Conservation (phyloP, 345 rosid genomes). For the Dipteronia sinensis region DNA sequence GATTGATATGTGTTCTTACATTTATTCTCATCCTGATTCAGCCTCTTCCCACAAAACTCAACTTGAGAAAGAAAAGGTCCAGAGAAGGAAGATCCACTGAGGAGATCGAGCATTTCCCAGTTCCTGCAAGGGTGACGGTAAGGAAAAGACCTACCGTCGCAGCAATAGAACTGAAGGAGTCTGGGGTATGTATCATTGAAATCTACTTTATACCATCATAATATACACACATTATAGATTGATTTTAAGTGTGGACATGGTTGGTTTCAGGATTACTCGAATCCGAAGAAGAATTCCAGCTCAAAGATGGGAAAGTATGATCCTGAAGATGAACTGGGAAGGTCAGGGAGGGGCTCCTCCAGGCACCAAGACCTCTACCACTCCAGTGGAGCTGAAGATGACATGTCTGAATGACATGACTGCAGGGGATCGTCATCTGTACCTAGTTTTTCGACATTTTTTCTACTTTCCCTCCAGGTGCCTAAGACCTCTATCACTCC, state of each 20-base stretch:
- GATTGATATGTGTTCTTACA: conserved; percentile 10
- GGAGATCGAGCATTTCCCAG: conserved; percentile 85
- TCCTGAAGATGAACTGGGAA: conserved; percentile 15
- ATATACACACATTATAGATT: background rate
- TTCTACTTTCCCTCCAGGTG: conserved; percentile 10
- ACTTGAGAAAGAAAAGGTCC: conserved; percentile 79
- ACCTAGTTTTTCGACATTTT: no score
- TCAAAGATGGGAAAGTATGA: conserved; percentile 56
- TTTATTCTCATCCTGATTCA: conserved; percentile 32
- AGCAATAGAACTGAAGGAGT: conserved; percentile 64
- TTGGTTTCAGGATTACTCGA: conserved; percentile 52
- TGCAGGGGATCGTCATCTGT: background rate
- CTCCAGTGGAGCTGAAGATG: conserved; percentile 71
- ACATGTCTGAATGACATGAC: conserved; percentile 72
- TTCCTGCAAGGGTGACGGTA: conserved; percentile 74
- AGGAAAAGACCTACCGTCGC: conserved; percentile 30
- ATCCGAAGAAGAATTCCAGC: conserved; percentile 45
- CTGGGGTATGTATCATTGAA: conserved; percentile 53
- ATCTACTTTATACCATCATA: background rate
- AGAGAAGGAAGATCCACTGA: conserved; percentile 81
- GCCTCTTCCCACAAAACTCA: conserved; percentile 93
- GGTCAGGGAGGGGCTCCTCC: background rate
- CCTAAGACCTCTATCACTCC: conserved; percentile 48
- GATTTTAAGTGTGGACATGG: no score
- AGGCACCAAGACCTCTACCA: conserved; percentile 49